Evolutionary conservation across 139 green algal genomes (phyloP), one percentile per base, ranked within the genome.

Genomic region (Chlamydomonas urium): DNA sequence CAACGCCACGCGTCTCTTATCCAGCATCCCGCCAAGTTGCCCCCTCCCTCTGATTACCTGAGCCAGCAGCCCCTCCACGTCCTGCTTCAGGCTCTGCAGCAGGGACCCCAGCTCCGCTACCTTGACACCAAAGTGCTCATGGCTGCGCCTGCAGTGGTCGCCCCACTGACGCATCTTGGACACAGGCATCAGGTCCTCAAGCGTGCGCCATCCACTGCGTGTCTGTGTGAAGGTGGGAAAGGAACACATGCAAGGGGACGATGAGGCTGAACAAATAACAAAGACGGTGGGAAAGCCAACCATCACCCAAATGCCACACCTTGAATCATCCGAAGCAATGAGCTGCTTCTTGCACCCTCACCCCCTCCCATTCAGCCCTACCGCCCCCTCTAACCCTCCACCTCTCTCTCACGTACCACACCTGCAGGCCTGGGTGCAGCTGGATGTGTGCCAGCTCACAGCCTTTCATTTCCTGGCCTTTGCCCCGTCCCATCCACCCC

Each of bases 1-100:
- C 21, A 56, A 26, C 45, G 21, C 45, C 17, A 21, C 17, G 21
- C 21, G 17, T 17, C 45, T 56, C 21, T 56, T 56, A 56, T 56
- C 17, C 45, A 56, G 45, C 17, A 56, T 17, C 17, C 17, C 17
- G 45, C 21, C 53, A 17, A 8, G 6, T 26, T 34, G 53, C 53
- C 53, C 10, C n/a, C 26, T 63, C 26, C 24, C 26, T 36, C 26
- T 56, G 21, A 21, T 26, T 26, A 76, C 65, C 75, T 87, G 78
- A 83, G 93, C 86, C 47, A 96, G 90, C 26, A 97, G 83, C 19
- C 79, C 83, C 85, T 97, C 90, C 69, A 98, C 89, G 48, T 93
- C 90, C 0, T 45, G 33, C 66, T 85, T 81, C 69, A 97, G 85
- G 63, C 61, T 33, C n/a, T 57, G 65, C 71, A 90, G 92, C 61